Percentiles rank a stretch among this genome's conserved stretches.
Conservation (phyloP, 345 rosid species). For the Euphorbia lathyris region DNA sequence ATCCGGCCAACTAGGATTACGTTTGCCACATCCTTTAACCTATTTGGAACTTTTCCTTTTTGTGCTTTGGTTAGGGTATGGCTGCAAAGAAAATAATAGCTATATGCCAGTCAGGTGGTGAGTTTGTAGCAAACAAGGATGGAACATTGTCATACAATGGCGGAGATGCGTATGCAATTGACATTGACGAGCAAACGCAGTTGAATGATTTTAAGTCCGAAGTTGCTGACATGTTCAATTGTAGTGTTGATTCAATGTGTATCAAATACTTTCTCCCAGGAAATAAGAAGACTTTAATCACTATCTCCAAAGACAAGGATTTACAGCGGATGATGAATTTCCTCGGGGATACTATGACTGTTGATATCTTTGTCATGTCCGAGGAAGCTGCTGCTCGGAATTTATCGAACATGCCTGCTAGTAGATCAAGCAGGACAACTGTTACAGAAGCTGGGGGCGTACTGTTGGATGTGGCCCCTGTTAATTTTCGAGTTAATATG, state of each 20-base stretch:
- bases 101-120: slow-evolving; percentile 92
- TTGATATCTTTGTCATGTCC: slow-evolving; percentile 59
- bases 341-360: slow-evolving; percentile 55
- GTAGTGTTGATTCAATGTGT: slow-evolving; percentile 46
- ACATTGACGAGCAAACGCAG: slow-evolving; percentile 57
- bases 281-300: slow-evolving; percentile 81
- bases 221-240: slow-evolving; percentile 69
- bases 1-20: not conserved
- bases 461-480: slow-evolving; percentile 26
- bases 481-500: slow-evolving; percentile 39
- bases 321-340: slow-evolving; percentile 79
- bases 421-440: slow-evolving; percentile 78
- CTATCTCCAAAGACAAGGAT: slow-evolving; percentile 87
- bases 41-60: not conserved
- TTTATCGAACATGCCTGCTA: slow-evolving; percentile 60
- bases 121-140: slow-evolving; percentile 59
- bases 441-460: slow-evolving; percentile 55
- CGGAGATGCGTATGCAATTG: slow-evolving; percentile 84
- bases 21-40: not conserved
- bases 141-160: slow-evolving; percentile 68
- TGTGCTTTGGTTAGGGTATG: slow-evolving; percentile 40
- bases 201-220: slow-evolving; percentile 69
- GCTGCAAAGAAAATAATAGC: slow-evolving; percentile 79
- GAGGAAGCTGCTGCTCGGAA: slow-evolving; percentile 57
- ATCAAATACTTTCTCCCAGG: slow-evolving; percentile 90